Evolutionary conservation across 202 grass and related monocot genomes (phyloP).

Genomic region (Setaria viridis): DNA sequence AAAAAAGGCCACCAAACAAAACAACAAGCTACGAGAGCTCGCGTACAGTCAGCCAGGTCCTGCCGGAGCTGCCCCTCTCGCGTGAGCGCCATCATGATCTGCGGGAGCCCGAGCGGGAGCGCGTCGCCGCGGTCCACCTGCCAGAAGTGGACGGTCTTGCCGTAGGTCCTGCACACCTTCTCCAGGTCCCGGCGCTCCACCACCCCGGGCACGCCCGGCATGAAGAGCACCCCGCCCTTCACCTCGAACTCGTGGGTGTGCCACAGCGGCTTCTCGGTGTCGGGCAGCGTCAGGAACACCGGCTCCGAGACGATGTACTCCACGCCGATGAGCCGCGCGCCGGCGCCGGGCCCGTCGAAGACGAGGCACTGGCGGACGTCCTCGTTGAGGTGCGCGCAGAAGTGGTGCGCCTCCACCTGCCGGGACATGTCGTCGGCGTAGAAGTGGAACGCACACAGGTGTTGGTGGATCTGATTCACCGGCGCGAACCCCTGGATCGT

Average conservation of each 20-base stretch:
- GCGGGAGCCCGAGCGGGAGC: slow-evolving; percentile 67
- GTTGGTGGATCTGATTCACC: slow-evolving; percentile 79
- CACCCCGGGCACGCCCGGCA: slow-evolving; percentile 65
- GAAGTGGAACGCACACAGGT: slow-evolving; percentile 95
- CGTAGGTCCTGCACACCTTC: slow-evolving; percentile 69
- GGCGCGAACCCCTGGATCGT: slow-evolving; percentile 79
- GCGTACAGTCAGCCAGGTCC: slow-evolving; percentile 58
- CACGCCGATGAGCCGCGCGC: slow-evolving; percentile 75
- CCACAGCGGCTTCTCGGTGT: slow-evolving; percentile 88
- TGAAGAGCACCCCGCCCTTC: slow-evolving; percentile 66
- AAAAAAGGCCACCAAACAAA: neutral
- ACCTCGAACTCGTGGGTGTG: slow-evolving; percentile 98
- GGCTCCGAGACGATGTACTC: slow-evolving; percentile 74
- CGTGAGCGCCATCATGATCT: slow-evolving; percentile 92
- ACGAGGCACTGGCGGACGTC: slow-evolving; percentile 87
- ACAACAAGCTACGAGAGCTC: neutral
- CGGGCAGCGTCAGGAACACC: slow-evolving; percentile 78
- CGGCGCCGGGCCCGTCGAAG: slow-evolving; percentile 68
- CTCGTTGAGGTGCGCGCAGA: slow-evolving; percentile 81
- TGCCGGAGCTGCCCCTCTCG: slow-evolving; percentile 66
- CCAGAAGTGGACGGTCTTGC: slow-evolving; percentile 93
- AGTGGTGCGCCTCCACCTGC: slow-evolving; percentile 94
- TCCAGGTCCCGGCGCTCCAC: slow-evolving; percentile 71
- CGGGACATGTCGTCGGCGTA: slow-evolving; percentile 85
- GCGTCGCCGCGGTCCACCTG: slow-evolving; percentile 83